These are phyloP conservation scores for Lipomyces starkeyi DNA, from an alignment of 805 yeast genomes.

Conservation along the genomic window DNA sequence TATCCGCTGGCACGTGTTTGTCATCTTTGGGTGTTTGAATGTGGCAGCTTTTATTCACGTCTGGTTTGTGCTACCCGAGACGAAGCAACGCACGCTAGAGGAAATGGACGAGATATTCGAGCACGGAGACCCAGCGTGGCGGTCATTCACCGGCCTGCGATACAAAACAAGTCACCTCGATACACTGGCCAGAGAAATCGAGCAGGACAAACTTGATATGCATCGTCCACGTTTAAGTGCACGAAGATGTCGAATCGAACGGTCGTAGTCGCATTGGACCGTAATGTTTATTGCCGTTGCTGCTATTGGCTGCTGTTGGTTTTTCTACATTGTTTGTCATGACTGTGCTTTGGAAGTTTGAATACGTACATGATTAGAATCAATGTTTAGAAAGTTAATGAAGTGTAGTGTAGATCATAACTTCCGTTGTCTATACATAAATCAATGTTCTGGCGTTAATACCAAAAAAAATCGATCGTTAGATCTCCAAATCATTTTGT, in stretches of 20 bases:
- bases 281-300: neutral
- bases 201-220: neutral
- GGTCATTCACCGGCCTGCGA: neutral
- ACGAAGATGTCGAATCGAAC: neutral
- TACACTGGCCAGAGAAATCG: constrained; percentile 2
- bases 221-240: neutral
- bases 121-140: constrained; percentile 6
- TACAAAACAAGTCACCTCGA: neutral
- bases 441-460: too few relatives aligned
- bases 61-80: constrained; percentile 64
- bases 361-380: neutral
- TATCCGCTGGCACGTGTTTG: constrained; percentile 82
- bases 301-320: neutral
- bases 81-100: constrained; percentile 87
- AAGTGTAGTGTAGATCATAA: neutral
- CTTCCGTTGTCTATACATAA: too few relatives aligned
- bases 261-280: neutral
- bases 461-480: too few relatives aligned
- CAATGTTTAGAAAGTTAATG: neutral
- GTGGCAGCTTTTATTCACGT: constrained; percentile 68
- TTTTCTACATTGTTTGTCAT: constrained; percentile 1
- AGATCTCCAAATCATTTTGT: too few relatives aligned
- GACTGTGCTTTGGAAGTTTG: neutral
- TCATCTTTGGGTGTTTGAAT: constrained; percentile 72
- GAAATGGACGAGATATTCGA: constrained; percentile 78